phyloP scores from a whole-genome alignment of 2,329 filamentous ascomycete species.

The Sclerotinia minor region DNA sequence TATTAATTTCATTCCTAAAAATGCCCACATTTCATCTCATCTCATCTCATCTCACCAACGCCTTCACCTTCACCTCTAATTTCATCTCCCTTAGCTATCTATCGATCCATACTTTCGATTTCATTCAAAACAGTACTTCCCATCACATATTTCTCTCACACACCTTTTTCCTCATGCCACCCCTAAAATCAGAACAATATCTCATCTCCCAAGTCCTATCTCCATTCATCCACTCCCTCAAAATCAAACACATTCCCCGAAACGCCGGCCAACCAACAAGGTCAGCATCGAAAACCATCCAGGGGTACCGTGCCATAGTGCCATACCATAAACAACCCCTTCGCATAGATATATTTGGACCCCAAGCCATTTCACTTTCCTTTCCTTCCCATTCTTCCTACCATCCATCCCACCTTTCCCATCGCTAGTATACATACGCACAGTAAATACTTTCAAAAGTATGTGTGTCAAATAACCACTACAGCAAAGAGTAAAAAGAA shows the following conservation, averaged over 20 bases:
- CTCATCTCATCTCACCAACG: background rate
- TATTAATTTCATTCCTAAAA: constrained; percentile 14
- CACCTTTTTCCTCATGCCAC: background rate
- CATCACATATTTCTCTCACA: too few species aligned
- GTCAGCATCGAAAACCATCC: background rate
- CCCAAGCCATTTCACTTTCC: constrained; percentile 6
- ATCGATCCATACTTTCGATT: background rate
- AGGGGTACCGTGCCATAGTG: background rate
- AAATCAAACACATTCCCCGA: constrained; percentile 7
- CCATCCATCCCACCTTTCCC: constrained; percentile 1
- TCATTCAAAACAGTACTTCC: background rate
- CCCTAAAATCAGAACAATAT: background rate
- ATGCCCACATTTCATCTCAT: background rate
- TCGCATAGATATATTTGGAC: constrained; percentile 11
- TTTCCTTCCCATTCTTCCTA: background rate
- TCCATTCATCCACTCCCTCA: background rate
- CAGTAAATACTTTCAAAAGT: constrained; percentile 12
- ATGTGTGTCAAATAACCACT: constrained; percentile 14
- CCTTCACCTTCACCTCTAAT: background rate
- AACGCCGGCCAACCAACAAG: constrained; percentile 13
- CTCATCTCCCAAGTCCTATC: background rate
- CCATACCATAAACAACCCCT: constrained; percentile 13
- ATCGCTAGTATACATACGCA: constrained; percentile 20
- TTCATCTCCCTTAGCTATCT: background rate
- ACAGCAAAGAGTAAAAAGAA: constrained; percentile 7